Conservation (phyloP, 2,329 filamentous ascomycete species). For the Decorospora gaudefroyi region DNA sequence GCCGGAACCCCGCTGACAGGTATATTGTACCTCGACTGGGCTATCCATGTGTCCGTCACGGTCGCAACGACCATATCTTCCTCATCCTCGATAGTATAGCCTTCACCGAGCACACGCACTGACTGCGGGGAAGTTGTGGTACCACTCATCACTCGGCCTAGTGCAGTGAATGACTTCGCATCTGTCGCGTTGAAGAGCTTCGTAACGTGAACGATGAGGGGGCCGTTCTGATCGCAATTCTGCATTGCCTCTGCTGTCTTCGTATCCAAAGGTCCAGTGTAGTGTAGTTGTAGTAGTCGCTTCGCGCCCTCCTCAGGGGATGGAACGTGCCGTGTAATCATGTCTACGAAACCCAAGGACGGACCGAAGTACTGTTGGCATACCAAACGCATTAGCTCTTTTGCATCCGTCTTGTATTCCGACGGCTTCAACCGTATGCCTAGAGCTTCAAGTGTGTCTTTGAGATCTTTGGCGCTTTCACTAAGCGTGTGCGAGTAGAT, state of each 20-base stretch:
- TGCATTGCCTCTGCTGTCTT: constrained; percentile 80
- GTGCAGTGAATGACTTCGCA: constrained; percentile 86
- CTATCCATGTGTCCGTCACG: constrained; percentile 84
- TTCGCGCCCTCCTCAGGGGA: constrained; percentile 80
- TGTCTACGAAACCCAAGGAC: constrained; percentile 89
- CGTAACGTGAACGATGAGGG: constrained; percentile 86
- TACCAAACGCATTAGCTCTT: constrained; percentile 82
- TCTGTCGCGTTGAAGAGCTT: constrained; percentile 91
- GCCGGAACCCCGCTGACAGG: constrained; percentile 89
- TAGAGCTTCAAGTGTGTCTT: constrained; percentile 73
- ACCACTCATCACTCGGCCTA: constrained; percentile 91
- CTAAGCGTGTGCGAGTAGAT: constrained; percentile 94
- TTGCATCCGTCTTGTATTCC: constrained; percentile 88
- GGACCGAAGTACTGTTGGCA: constrained; percentile 96
- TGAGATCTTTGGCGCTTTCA: constrained; percentile 82
- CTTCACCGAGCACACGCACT: constrained; percentile 90
- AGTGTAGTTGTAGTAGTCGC: constrained; percentile 80
- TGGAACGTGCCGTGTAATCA: constrained; percentile 87
- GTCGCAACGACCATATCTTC: constrained; percentile 93
- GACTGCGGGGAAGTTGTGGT: constrained; percentile 79
- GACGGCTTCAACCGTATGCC: constrained; percentile 89
- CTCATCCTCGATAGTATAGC: constrained; percentile 94
- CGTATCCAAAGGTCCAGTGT: constrained; percentile 85
- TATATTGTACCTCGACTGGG: constrained; percentile 90
- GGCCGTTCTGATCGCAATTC: constrained; percentile 84